phyloP scores from a whole-genome alignment of 169 alveolate species.

The Pseudocohnilembus persalinus region DNA sequence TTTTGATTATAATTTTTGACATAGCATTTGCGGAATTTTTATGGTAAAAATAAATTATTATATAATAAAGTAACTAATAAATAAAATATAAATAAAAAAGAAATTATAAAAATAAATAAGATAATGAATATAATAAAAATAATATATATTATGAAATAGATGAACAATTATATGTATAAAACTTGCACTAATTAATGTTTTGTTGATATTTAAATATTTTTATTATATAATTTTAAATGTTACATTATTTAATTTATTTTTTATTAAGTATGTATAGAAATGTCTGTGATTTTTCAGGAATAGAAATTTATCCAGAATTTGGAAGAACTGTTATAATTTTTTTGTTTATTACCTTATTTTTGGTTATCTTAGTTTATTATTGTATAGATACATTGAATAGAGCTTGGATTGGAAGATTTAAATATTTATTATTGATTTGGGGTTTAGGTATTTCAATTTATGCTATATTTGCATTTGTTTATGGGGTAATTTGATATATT shows the following conservation, averaged over 20 bases:
- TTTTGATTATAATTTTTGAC: background rate
- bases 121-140: no score
- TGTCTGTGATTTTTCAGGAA: background rate
- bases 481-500: no score
- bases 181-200: no score
- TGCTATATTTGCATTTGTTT: background rate
- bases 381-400: background rate
- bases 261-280: background rate
- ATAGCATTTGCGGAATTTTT: background rate
- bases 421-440: background rate
- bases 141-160: no score
- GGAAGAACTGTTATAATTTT: background rate
- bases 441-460: background rate
- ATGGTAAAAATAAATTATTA: no score
- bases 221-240: no score
- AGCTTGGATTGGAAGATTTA: background rate
- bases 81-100: no score
- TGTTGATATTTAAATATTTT: background rate
- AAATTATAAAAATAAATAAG: no score
- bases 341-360: background rate
- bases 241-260: no score
- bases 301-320: background rate
- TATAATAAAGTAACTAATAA: no score
- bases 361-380: background rate
- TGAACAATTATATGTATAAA: no score